These are phyloP conservation scores for Orbilia javanica DNA, from an alignment of 2,329 filamentous ascomycete genomes.

Conservation along the genomic window DNA sequence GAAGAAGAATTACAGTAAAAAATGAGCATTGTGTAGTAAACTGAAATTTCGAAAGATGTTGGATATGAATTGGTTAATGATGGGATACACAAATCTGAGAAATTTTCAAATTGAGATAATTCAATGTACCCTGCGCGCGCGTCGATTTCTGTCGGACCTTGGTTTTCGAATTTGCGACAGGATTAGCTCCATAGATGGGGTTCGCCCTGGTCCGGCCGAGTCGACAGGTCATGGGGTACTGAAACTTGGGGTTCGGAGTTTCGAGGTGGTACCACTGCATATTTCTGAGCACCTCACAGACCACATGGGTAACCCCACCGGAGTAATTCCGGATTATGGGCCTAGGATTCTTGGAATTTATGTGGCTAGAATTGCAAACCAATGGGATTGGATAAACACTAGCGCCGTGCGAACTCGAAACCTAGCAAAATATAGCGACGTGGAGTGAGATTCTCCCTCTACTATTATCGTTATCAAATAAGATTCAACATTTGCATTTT, in stretches of 20 bases:
- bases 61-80: neutral
- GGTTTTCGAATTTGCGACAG: neutral
- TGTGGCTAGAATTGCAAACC: neutral
- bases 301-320: conserved; percentile 39
- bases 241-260: conserved; percentile 46
- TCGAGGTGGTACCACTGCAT: conserved; percentile 29
- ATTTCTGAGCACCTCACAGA: conserved; percentile 13
- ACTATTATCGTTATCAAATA: conserved; percentile 30
- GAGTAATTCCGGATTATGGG: conserved; percentile 44
- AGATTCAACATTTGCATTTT: neutral
- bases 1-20: neutral
- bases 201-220: conserved; percentile 28
- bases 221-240: conserved; percentile 35
- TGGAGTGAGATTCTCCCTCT: conserved; percentile 7
- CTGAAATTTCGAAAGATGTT: neutral
- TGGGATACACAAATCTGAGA: neutral
- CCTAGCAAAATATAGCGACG: conserved; percentile 12
- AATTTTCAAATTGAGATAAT: conserved; percentile 3
- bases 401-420: neutral
- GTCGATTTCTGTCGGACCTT: conserved; percentile 27
- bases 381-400: neutral
- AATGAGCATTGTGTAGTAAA: neutral
- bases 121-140: neutral
- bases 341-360: neutral
- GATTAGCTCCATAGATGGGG: conserved; percentile 21